Percentiles rank a stretch among this genome's conserved stretches.
These are phyloP conservation scores for Pythium scleroteichum DNA, from an alignment of 352 stramenopile species.

Conservation along the genomic window DNA sequence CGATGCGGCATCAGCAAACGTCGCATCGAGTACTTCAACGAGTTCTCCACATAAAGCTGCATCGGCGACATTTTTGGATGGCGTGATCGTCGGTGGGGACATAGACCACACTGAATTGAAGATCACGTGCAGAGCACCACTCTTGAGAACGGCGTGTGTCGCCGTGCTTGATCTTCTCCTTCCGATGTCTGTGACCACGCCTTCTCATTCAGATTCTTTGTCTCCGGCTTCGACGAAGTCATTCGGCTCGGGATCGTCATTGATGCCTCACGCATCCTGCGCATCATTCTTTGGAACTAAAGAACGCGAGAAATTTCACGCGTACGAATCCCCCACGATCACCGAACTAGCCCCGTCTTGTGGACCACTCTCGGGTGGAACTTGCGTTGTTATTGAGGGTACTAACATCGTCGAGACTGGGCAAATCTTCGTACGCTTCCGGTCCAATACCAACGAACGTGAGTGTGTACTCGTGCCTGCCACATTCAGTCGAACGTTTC, in stretches of 20 bases:
- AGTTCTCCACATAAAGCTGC: conserved; percentile 7
- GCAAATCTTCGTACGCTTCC: conserved; percentile 78
- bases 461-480: conserved; percentile 63
- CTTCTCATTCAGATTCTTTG: not conserved
- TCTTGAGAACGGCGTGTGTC: conserved; percentile 46
- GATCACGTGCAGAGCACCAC: conserved; percentile 55
- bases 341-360: conserved; percentile 58
- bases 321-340: conserved; percentile 72
- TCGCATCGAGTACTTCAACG: not conserved
- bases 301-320: conserved; percentile 62
- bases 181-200: conserved; percentile 11
- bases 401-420: conserved; percentile 68
- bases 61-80: conserved; percentile 21
- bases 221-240: not conserved
- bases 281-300: conserved; percentile 38
- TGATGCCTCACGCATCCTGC: conserved; percentile 6
- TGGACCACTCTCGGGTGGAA: conserved; percentile 51
- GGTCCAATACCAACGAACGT: conserved; percentile 56
- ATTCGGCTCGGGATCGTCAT: not conserved
- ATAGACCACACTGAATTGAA: conserved; percentile 48
- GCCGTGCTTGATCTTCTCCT: conserved; percentile 52
- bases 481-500: conserved; percentile 56
- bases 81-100: conserved; percentile 42
- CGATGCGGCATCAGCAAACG: not conserved
- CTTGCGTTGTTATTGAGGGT: conserved; percentile 59